Conservation (phyloP, 2,329 filamentous ascomycete species). For the Fusarium ramigenum region DNA sequence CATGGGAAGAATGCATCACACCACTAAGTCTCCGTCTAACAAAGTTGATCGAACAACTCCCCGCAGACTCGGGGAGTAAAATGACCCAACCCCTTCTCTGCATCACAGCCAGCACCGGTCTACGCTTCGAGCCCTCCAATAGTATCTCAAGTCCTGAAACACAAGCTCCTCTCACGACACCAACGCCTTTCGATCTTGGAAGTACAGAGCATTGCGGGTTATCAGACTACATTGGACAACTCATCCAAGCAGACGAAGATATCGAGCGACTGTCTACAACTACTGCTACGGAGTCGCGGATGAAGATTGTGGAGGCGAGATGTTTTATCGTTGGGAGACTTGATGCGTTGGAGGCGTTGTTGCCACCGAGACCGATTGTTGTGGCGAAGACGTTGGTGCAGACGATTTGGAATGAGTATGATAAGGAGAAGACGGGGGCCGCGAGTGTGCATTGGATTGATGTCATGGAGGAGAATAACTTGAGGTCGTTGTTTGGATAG, state of each 20-base stretch:
- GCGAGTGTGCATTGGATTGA: slow-evolving; percentile 35
- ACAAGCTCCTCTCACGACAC: neutral
- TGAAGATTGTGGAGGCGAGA: slow-evolving; percentile 20
- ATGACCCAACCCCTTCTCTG: slow-evolving; percentile 49
- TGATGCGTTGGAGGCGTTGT: slow-evolving; percentile 11
- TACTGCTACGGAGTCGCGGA: neutral
- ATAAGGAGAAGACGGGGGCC: slow-evolving; percentile 4
- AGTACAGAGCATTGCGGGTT: slow-evolving; percentile 21
- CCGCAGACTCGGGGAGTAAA: slow-evolving; percentile 46
- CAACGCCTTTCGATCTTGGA: neutral
- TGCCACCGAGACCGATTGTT: slow-evolving; percentile 23
- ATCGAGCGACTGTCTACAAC: slow-evolving; percentile 3
- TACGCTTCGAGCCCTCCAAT: slow-evolving; percentile 28
- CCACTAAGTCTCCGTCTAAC: slow-evolving; percentile 44
- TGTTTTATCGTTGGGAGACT: slow-evolving; percentile 14
- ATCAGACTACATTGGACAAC: slow-evolving; percentile 23
- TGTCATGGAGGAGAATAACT: slow-evolving; percentile 35
- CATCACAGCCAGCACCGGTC: slow-evolving; percentile 47
- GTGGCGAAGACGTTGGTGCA: slow-evolving; percentile 27
- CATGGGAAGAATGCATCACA: slow-evolving; percentile 48
- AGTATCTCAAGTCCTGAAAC: neutral
- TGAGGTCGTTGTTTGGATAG: slow-evolving; percentile 37
- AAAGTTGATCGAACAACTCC: slow-evolving; percentile 45
- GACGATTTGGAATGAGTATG: slow-evolving; percentile 35
- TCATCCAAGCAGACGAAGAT: slow-evolving; percentile 24